phyloP scores from a whole-genome alignment of 1,139 yeast genomes.

The Kodamaea arcana region DNA sequence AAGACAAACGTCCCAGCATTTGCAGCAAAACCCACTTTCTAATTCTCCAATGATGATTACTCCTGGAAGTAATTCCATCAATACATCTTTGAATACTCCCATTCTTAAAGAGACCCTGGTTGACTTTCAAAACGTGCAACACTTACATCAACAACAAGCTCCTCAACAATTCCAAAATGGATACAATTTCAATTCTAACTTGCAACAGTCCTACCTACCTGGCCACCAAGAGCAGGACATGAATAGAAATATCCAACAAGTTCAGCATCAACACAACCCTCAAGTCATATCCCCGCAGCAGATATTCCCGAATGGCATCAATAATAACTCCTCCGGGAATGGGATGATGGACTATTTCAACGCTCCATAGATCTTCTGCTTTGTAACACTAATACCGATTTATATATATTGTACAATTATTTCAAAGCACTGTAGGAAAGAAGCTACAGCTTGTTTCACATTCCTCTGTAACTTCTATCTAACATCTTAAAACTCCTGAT shows the following conservation, averaged over 20 bases:
- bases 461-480: too few relatives aligned
- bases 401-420: not conserved
- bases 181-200: conserved; percentile 6
- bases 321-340: conserved; percentile 8
- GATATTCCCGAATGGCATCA: conserved; percentile 24
- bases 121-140: conserved; percentile 4
- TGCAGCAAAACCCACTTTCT: conserved; percentile 3
- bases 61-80: conserved; percentile 4
- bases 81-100: conserved; percentile 5
- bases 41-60: conserved; percentile 8
- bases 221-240: conserved; percentile 10
- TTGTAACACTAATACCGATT: not conserved
- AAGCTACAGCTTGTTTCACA: too few relatives aligned
- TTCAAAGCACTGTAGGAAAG: too few relatives aligned
- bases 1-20: conserved; percentile 1
- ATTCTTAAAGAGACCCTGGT: conserved; percentile 5
- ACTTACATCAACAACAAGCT: conserved; percentile 1
- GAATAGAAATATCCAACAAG: conserved; percentile 10
- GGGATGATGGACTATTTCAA: conserved; percentile 17
- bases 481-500: too few relatives aligned
- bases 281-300: conserved; percentile 39
- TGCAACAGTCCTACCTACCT: conserved; percentile 6
- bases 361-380: conserved; percentile 2
- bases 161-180: conserved; percentile 7
- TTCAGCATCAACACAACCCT: conserved; percentile 7